Conservation (phyloP, 371 early-diverging fungal genomes). For the Gilbertella persicaria region DNA sequence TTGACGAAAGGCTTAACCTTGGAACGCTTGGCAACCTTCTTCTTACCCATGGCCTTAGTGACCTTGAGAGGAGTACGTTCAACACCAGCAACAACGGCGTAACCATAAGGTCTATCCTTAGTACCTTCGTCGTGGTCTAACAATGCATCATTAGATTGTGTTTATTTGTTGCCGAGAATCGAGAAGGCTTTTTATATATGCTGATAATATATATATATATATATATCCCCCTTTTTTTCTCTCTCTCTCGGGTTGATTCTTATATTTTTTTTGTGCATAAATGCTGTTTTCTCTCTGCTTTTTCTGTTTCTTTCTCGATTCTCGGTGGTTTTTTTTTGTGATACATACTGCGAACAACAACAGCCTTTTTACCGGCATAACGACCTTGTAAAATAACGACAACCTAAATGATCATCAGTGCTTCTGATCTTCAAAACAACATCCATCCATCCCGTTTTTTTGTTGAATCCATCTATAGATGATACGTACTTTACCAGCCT, state of each 20-base stretch:
- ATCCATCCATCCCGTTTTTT: constrained; percentile 7
- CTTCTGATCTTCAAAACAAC: constrained; percentile 10
- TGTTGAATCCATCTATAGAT: constrained; percentile 6
- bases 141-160: not conserved
- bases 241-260: no score
- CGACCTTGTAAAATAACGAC: constrained; percentile 96
- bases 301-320: no score
- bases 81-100: constrained; percentile 96
- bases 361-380: constrained; percentile 98
- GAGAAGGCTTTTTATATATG: no score
- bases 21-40: constrained; percentile 92
- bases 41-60: constrained; percentile 89
- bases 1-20: constrained; percentile 97
- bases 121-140: constrained; percentile 81
- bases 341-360: constrained; percentile 90
- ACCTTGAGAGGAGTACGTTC: constrained; percentile 95
- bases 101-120: constrained; percentile 92
- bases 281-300: not conserved
- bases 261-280: no score
- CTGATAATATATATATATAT: no score
- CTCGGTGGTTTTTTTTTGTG: no score
- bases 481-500: constrained; percentile 58
- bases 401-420: constrained; percentile 58
- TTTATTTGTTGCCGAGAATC: no score
- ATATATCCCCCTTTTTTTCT: no score